Conservation (phyloP, 2,329 filamentous ascomycete species). For the Nothophaeocryptopus gaeumannii region DNA sequence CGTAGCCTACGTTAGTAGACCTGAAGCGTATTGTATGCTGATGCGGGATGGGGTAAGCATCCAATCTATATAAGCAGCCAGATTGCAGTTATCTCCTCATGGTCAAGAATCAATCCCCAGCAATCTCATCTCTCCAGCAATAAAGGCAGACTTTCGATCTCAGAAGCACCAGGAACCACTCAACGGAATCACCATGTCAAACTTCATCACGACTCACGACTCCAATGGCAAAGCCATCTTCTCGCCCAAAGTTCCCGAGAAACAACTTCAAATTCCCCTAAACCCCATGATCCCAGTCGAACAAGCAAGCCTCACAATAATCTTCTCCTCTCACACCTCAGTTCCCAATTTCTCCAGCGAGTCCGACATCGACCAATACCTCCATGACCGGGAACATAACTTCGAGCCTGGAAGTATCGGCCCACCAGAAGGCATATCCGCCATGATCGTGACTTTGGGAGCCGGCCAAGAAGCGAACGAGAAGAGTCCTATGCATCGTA, state of each 20-base stretch:
- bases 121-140: too few relatives aligned
- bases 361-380: constrained; percentile 21
- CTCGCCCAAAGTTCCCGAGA: constrained; percentile 13
- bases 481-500: constrained; percentile 11
- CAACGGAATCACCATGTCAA: constrained; percentile 8
- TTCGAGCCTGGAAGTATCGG: constrained; percentile 1
- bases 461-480: not conserved
- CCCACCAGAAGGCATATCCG: constrained; percentile 9
- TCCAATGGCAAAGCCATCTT: constrained; percentile 18
- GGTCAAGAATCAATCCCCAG: too few relatives aligned
- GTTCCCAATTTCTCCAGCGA: constrained; percentile 13
- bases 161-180: too few relatives aligned
- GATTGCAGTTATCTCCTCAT: too few relatives aligned
- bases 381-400: constrained; percentile 10
- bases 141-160: too few relatives aligned
- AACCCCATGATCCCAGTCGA: constrained; percentile 1
- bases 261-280: not conserved
- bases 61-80: too few relatives aligned
- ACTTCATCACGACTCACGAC: constrained; percentile 25
- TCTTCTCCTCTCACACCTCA: constrained; percentile 14
- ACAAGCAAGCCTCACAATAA: constrained; percentile 4
- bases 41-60: too few relatives aligned
- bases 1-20: too few relatives aligned
- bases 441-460: constrained; percentile 11
- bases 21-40: too few relatives aligned